phyloP scores from a whole-genome alignment of 164 flowering plant species.

The Liquidambar formosana region DNA sequence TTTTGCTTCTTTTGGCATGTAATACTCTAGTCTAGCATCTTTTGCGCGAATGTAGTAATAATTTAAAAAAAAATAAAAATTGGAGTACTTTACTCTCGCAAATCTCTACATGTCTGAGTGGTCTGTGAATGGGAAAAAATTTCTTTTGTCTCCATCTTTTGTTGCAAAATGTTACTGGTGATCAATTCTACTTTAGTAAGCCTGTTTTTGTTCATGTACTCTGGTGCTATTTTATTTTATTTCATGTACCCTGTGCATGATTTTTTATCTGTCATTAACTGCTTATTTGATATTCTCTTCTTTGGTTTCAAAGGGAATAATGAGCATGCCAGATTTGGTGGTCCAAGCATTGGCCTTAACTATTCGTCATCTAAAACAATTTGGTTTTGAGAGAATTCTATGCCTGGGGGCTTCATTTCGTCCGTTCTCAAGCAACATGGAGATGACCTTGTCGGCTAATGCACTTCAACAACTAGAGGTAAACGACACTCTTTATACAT shows the following conservation, averaged over 20 bases:
- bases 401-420: conserved; percentile 68
- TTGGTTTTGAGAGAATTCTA: conserved; percentile 81
- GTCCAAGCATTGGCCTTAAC: conserved; percentile 87
- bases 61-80: too few relatives aligned
- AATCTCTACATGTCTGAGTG: too few relatives aligned
- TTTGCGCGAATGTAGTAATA: too few relatives aligned
- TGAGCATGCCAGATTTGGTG: conserved; percentile 75
- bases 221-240: too few relatives aligned
- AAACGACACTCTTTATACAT: not conserved
- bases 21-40: too few relatives aligned
- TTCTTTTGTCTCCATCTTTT: too few relatives aligned
- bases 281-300: conserved; percentile 1
- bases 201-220: too few relatives aligned
- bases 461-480: conserved; percentile 92
- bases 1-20: not conserved
- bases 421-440: conserved; percentile 61
- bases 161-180: too few relatives aligned
- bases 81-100: too few relatives aligned
- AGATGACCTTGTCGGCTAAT: conserved; percentile 87
- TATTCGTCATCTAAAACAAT: conserved; percentile 74
- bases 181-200: too few relatives aligned
- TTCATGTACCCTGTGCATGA: not conserved
- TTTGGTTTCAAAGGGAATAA: conserved; percentile 55
- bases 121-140: too few relatives aligned
- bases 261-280: not conserved